Percentiles rank a stretch among this genome's conserved stretches.
Conservation (phyloP, 306 rosid genomes). For the Prunus mira region DNA sequence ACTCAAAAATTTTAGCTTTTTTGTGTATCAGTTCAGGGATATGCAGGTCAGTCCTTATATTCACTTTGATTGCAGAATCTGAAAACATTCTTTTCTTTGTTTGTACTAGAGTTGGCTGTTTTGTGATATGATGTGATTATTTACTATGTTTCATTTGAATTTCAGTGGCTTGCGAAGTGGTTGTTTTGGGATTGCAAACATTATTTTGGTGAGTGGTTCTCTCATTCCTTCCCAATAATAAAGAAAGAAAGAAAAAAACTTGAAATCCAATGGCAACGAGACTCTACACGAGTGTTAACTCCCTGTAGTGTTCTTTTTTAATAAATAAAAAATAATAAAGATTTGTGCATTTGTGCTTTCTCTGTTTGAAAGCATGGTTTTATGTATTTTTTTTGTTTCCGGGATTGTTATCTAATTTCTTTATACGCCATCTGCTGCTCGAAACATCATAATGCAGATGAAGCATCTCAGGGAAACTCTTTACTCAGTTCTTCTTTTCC, state of each 20-base stretch:
- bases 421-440: constrained; percentile 5
- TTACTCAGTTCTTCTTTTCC: constrained; percentile 53
- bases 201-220: constrained; percentile 52
- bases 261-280: too few relatives aligned
- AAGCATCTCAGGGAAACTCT: constrained; percentile 54
- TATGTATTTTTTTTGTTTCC: neutral
- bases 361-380: neutral
- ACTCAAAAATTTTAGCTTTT: constrained; percentile 40
- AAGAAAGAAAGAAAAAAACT: too few relatives aligned
- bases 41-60: constrained; percentile 52
- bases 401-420: neutral
- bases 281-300: too few relatives aligned
- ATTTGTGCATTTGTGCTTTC: neutral
- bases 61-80: neutral
- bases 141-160: constrained; percentile 34
- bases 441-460: constrained; percentile 46
- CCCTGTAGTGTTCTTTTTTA: too few relatives aligned
- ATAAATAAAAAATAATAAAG: too few relatives aligned
- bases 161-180: constrained; percentile 75
- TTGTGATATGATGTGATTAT: constrained; percentile 9
- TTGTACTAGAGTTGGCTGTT: neutral
- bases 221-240: neutral
- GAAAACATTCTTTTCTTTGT: neutral
- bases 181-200: constrained; percentile 68
- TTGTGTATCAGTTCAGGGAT: constrained; percentile 65